A percentile compares a stretch with the other conserved stretches of the same genome.
phyloP scores from a whole-genome alignment of 2,329 filamentous ascomycete genomes.

The Talaromyces sp. region DNA sequence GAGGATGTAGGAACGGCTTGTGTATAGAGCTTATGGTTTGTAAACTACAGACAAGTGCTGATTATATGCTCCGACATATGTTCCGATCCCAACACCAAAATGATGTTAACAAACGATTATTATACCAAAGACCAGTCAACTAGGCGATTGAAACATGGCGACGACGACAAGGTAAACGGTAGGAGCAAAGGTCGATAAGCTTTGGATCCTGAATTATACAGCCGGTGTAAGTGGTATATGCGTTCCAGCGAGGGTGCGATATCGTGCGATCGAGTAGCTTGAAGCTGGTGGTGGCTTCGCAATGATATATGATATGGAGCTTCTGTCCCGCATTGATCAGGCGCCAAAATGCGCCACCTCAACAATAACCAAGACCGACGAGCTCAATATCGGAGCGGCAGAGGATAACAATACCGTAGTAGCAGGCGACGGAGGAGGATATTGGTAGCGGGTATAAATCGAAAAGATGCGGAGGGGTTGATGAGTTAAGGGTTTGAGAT shows the following conservation, averaged over 20 bases:
- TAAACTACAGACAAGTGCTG: background rate
- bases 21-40: background rate
- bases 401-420: background rate
- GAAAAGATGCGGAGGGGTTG: background rate
- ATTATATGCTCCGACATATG: background rate
- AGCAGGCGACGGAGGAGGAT: background rate
- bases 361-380: background rate
- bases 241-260: background rate
- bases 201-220: background rate
- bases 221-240: background rate
- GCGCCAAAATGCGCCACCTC: background rate
- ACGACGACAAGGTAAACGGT: background rate
- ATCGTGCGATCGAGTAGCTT: background rate
- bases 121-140: conserved; percentile 1
- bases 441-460: background rate
- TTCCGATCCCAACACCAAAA: background rate
- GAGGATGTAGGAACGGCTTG: background rate
- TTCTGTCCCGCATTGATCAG: conserved; percentile 1
- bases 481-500: background rate
- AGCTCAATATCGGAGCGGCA: background rate
- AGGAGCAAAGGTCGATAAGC: background rate
- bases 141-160: background rate
- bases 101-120: background rate
- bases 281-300: background rate
- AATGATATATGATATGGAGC: background rate